These are phyloP conservation scores for Heimioporus sp. DNA, from an alignment of 768 basidiomycete genomes.

Conservation along the genomic window DNA sequence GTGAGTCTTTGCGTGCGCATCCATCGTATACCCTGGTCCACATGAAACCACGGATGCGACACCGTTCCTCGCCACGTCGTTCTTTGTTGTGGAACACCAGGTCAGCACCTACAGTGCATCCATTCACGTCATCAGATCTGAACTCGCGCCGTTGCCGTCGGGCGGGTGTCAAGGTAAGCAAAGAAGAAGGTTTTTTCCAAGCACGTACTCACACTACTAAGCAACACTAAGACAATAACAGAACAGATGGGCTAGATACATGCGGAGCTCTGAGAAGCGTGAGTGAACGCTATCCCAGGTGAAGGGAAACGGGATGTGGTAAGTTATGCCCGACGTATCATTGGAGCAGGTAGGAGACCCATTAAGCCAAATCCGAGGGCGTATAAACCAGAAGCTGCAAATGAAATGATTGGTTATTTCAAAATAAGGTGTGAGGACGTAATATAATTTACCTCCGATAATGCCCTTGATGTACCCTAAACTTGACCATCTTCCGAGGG, in stretches of 20 bases:
- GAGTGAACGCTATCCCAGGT: neutral
- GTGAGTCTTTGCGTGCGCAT: no score
- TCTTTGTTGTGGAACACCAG: no score
- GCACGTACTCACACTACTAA: neutral
- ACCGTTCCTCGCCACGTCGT: no score
- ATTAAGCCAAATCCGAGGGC: slow-evolving; percentile 71
- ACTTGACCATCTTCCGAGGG: slow-evolving; percentile 64
- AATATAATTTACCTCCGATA: slow-evolving; percentile 50
- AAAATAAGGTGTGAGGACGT: neutral
- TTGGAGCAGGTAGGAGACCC: slow-evolving; percentile 68
- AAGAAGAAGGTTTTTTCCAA: no score
- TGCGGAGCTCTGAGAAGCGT: neutral
- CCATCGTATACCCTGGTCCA: no score
- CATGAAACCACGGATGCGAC: no score
- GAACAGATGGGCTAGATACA: slow-evolving; percentile 19
- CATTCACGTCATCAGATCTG: no score
- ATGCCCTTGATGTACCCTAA: slow-evolving; percentile 64
- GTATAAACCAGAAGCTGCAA: slow-evolving; percentile 65
- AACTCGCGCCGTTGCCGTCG: no score
- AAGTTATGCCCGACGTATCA: slow-evolving; percentile 40
- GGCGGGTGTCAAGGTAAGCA: no score
- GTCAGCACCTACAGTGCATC: no score
- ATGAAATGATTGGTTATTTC: slow-evolving; percentile 1
- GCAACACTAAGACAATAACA: slow-evolving; percentile 5
- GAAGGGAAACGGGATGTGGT: no score